These are phyloP conservation scores for Zygoascus meyerae DNA, from an alignment of 1,139 yeast genomes.

Conservation along the genomic window DNA sequence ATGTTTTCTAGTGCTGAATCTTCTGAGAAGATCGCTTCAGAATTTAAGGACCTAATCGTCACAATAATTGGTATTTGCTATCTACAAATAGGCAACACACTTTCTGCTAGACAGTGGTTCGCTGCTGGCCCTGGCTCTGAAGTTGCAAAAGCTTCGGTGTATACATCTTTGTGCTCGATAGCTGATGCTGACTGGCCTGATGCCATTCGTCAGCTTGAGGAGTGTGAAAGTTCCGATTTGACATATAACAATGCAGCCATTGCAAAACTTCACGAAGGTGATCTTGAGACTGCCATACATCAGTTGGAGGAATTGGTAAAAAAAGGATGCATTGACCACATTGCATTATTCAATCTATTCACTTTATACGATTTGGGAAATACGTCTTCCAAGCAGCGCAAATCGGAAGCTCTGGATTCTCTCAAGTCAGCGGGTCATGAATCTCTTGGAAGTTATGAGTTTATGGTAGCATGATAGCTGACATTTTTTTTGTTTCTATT, in stretches of 20 bases:
- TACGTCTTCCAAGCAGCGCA: conserved; percentile 18
- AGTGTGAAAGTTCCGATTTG: conserved; percentile 5
- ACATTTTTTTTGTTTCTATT: too few relatives aligned
- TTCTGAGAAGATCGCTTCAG: conserved; percentile 9
- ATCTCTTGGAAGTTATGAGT: conserved; percentile 14
- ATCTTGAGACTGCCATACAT: conserved; percentile 40
- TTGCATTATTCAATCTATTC: conserved; percentile 26
- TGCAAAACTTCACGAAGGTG: conserved; percentile 32
- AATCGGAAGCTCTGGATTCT: conserved; percentile 3
- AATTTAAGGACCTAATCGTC: conserved; percentile 18
- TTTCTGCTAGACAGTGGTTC: conserved; percentile 30
- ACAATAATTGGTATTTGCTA: conserved; percentile 24
- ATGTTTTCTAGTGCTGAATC: conserved; percentile 20
- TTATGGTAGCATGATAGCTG: neutral
- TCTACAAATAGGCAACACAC: conserved; percentile 29
- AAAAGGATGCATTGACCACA: conserved; percentile 19
- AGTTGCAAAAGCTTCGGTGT: conserved; percentile 11
- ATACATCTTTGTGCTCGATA: conserved; percentile 24
- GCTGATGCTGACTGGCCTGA: conserved; percentile 29
- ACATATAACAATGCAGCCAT: conserved; percentile 24
- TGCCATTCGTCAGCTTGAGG: conserved; percentile 17
- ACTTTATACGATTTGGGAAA: conserved; percentile 27
- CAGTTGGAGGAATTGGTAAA: conserved; percentile 33
- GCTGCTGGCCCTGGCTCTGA: conserved; percentile 8
- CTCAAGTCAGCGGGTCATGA: conserved; percentile 8